phyloP scores from a whole-genome alignment of 2,329 filamentous ascomycete species.

The Orbilia quercus region DNA sequence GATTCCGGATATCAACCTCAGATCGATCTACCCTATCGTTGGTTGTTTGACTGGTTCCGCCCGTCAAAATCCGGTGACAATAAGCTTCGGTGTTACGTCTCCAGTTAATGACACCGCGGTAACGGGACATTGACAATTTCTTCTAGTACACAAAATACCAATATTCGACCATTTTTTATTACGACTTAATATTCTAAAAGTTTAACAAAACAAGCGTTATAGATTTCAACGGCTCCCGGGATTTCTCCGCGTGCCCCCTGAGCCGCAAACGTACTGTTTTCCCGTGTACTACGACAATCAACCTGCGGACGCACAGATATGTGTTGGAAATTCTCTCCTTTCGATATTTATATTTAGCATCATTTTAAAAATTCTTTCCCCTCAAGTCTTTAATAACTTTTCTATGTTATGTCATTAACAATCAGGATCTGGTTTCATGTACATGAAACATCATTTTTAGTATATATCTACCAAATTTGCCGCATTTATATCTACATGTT shows the following conservation, averaged over 20 bases:
- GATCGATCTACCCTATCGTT: neutral
- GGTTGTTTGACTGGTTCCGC: too few relatives aligned
- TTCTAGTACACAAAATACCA: conserved; percentile 12
- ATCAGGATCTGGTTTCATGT: conserved; percentile 51
- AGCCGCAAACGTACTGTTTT: neutral
- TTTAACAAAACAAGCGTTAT: conserved; percentile 26
- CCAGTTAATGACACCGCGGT: neutral
- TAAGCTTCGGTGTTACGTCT: neutral
- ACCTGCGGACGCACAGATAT: neutral
- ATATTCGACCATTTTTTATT: conserved; percentile 42
- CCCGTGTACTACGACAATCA: neutral
- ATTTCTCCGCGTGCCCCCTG: neutral
- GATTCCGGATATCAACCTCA: neutral
- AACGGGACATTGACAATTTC: conserved; percentile 1
- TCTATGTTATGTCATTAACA: neutral
- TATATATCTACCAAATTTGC: conserved; percentile 23
- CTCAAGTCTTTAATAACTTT: too few relatives aligned
- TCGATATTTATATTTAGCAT: neutral
- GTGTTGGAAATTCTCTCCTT: neutral
- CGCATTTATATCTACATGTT: neutral
- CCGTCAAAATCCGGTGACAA: too few relatives aligned
- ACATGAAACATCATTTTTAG: conserved; percentile 30
- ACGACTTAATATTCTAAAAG: conserved; percentile 21
- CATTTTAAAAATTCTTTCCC: too few relatives aligned
- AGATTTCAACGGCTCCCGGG: neutral